Evolutionary conservation across 345 rosid genomes (phyloP).

Genomic region (Eucalyptus brandiana): DNA sequence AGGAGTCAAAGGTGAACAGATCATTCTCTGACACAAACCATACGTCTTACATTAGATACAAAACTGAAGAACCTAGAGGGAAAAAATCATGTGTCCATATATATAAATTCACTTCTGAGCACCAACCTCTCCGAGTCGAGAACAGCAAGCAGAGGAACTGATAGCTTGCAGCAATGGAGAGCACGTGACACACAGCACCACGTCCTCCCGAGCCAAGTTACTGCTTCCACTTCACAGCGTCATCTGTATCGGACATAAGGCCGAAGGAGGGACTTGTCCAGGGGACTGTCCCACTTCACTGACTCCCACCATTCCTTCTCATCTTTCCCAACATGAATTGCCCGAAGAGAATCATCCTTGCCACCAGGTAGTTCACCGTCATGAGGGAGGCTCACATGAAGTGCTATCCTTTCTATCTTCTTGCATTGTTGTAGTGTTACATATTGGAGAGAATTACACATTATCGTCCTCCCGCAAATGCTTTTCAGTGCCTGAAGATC

Average conservation of each 20-base stretch:
- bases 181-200: not conserved
- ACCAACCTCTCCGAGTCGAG: not conserved
- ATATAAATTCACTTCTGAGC: not conserved
- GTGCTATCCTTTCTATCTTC: not conserved
- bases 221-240: not conserved
- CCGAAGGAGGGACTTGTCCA: not conserved
- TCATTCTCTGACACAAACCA: not conserved
- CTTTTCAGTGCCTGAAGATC: not conserved
- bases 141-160: not conserved
- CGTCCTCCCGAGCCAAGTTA: not conserved
- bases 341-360: not conserved
- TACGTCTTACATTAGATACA: not conserved
- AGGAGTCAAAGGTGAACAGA: not conserved
- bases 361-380: not conserved
- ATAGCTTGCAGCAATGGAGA: not conserved
- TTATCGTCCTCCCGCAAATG: not conserved
- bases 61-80: not conserved
- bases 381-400: not conserved
- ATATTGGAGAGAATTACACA: not conserved
- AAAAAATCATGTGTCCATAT: not conserved
- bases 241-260: not conserved
- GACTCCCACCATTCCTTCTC: not conserved
- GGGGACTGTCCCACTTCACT: not conserved
- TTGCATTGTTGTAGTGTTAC: not conserved
- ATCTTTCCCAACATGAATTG: not conserved